phyloP scores from a whole-genome alignment of 148 eudicot species.

The Cornus suecica region DNA sequence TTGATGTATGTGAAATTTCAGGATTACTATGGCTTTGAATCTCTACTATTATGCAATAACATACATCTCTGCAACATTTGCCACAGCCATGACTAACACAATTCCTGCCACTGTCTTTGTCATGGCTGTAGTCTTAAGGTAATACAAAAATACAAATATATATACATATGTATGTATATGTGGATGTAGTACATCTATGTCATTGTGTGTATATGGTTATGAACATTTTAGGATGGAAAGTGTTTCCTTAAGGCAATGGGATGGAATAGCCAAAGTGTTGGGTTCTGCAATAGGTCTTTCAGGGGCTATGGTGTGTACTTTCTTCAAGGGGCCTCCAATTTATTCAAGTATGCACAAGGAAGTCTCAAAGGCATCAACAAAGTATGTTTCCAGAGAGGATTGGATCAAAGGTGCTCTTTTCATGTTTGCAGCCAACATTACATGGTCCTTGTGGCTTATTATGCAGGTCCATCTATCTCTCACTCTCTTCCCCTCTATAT shows the following conservation, averaged over 20 bases:
- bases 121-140: not conserved
- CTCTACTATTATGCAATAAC: not conserved
- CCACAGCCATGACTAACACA: not conserved
- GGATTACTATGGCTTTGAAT: not conserved
- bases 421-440: constrained; percentile 13
- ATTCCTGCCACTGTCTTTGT: not conserved
- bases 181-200: no score
- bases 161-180: no score
- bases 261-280: constrained; percentile 23
- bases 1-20: not conserved
- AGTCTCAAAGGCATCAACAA: not conserved
- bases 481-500: not conserved
- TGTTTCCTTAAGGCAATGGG: constrained; percentile 5
- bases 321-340: constrained; percentile 15
- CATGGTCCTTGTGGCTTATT: constrained; percentile 22
- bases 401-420: constrained; percentile 19
- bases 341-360: not conserved
- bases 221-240: constrained; percentile 18
- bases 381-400: not conserved
- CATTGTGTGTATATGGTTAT: not conserved
- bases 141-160: not conserved
- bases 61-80: not conserved
- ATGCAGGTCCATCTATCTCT: constrained; percentile 13
- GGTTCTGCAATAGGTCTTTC: constrained; percentile 12
- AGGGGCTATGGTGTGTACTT: constrained; percentile 20